Percentiles rank a stretch among this genome's conserved stretches.
phyloP scores from a whole-genome alignment of 2,329 filamentous ascomycete species.

The Colletotrichum sp. region DNA sequence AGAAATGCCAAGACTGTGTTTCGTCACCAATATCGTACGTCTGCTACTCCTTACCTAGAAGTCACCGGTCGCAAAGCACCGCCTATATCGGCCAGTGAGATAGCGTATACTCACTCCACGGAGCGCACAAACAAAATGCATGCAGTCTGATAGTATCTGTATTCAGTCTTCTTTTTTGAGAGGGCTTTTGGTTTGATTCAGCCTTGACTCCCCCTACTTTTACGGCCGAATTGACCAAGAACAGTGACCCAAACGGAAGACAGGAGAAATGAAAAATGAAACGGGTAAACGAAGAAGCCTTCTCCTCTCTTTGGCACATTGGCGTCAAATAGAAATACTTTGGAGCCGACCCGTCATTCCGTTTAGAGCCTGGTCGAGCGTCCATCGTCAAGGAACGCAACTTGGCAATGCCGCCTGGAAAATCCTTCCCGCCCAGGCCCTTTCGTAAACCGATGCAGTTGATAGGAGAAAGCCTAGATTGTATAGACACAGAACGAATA shows the following conservation, averaged over 20 bases:
- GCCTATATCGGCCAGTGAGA: not conserved
- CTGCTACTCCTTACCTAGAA: not conserved
- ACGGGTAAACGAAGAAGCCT: not conserved
- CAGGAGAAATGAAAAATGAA: not conserved
- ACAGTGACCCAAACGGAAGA: not conserved
- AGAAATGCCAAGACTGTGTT: not conserved
- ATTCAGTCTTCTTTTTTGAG: slow-evolving; percentile 13
- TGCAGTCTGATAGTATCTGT: slow-evolving; percentile 6
- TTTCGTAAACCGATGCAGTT: slow-evolving; percentile 4
- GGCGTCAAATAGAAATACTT: not conserved
- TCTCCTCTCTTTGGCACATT: not conserved
- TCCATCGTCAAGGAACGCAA: not conserved
- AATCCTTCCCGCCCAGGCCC: not conserved
- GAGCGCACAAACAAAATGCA: not conserved
- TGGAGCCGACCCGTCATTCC: not conserved
- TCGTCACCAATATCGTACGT: not conserved
- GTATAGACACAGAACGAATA: slow-evolving; percentile 12
- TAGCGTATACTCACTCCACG: not conserved
- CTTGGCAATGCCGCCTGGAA: not conserved
- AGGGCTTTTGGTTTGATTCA: not conserved
- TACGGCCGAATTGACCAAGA: not conserved
- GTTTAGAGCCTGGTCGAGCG: not conserved
- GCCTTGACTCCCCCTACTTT: not conserved
- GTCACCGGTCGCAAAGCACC: not conserved
- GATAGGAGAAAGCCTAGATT: slow-evolving; percentile 4